Evolutionary conservation across 352 stramenopile genomes (phyloP).

Genomic region (Globisporangium okanoganense): DNA sequence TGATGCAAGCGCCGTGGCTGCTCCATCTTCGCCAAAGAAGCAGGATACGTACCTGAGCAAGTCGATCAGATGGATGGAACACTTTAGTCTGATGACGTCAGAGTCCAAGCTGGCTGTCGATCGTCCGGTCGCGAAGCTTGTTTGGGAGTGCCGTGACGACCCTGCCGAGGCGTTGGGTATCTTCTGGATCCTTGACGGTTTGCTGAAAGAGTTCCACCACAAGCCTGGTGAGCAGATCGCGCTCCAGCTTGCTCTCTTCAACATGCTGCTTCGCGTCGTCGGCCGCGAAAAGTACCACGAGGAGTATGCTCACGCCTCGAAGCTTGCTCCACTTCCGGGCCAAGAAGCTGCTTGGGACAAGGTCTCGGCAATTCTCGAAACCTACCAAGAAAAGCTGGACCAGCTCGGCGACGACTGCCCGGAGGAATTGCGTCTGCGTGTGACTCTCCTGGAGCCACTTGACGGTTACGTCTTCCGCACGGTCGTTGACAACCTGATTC

Average conservation of each 20-base stretch:
- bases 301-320: conserved; percentile 59
- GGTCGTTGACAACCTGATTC: conserved; percentile 86
- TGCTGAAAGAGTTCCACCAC: conserved; percentile 85
- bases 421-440: conserved; percentile 61
- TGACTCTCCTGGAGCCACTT: conserved; percentile 66
- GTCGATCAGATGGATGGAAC: conserved; percentile 89
- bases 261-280: conserved; percentile 84
- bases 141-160: conserved; percentile 85
- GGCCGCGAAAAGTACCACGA: conserved; percentile 72
- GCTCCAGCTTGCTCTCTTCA: conserved; percentile 78
- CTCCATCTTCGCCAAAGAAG: conserved; percentile 21
- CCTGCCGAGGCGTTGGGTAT: conserved; percentile 71
- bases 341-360: conserved; percentile 78
- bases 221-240: conserved; percentile 82
- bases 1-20: conserved; percentile 16
- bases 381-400: conserved; percentile 74
- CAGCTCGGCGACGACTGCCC: conserved; percentile 58
- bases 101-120: conserved; percentile 74
- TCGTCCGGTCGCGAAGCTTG: conserved; percentile 69
- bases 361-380: conserved; percentile 53
- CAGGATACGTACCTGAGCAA: conserved; percentile 84
- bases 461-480: conserved; percentile 87
- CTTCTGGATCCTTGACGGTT: conserved; percentile 70
- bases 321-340: conserved; percentile 58
- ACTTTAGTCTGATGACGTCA: conserved; percentile 75